Evolutionary conservation across 2,329 filamentous ascomycete species (phyloP).

Genomic region (Hypocrella siamensis): DNA sequence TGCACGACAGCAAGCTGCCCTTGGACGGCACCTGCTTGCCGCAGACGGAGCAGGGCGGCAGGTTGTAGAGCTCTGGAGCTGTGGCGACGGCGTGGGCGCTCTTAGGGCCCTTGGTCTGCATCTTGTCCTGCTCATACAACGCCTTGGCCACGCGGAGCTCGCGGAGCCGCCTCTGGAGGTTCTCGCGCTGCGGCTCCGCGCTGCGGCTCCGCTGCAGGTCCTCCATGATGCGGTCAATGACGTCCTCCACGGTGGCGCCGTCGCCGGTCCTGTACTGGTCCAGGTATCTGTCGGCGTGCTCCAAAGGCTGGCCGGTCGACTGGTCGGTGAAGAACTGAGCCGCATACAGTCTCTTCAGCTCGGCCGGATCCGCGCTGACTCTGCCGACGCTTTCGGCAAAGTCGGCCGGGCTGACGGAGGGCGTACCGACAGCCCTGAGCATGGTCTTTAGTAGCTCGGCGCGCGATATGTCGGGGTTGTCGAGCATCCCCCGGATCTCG

Average conservation of each 20-base stretch:
- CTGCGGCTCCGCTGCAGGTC: constrained; percentile 14
- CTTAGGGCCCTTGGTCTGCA: constrained; percentile 19
- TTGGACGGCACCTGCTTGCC: constrained; percentile 14
- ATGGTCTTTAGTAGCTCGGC: constrained; percentile 21
- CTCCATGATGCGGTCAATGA: constrained; percentile 17
- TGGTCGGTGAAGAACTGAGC: constrained; percentile 24
- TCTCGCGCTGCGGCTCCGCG: constrained; percentile 20
- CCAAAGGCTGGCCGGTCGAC: constrained; percentile 15
- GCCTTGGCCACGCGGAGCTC: constrained; percentile 31
- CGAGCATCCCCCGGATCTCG: constrained; percentile 18
- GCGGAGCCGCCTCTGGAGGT: constrained; percentile 22
- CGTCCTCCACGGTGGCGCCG: constrained; percentile 14
- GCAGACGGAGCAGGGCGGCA: constrained; percentile 26
- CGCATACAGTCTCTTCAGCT: constrained; percentile 22
- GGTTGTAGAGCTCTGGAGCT: constrained; percentile 17
- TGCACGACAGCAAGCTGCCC: constrained; percentile 24
- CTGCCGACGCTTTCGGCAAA: constrained; percentile 18
- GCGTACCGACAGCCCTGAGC: constrained; percentile 19
- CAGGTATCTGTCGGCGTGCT: constrained; percentile 21
- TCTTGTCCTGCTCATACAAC: constrained; percentile 29
- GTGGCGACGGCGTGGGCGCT: constrained; percentile 12
- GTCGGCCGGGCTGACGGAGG: constrained; percentile 17
- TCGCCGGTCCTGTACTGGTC: constrained; percentile 17
- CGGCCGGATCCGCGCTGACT: constrained; percentile 14
- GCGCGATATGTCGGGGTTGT: constrained; percentile 20